phyloP scores from a whole-genome alignment of 164 flowering plant species.

The Litsea cubeba region DNA sequence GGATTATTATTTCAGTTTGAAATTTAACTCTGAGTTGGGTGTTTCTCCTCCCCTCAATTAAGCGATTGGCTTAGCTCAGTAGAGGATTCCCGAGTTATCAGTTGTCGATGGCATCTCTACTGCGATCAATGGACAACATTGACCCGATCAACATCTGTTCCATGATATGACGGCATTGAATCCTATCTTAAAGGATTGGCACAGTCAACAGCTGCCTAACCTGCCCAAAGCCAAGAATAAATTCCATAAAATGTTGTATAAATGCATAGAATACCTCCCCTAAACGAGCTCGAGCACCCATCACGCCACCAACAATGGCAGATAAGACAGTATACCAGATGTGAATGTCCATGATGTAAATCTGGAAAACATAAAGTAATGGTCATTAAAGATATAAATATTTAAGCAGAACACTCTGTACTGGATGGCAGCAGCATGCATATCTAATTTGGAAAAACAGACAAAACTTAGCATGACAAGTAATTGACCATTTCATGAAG shows the following conservation, averaged over 20 bases:
- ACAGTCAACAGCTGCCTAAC: too few species aligned
- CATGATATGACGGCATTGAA: too few species aligned
- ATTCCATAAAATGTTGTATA: constrained; percentile 1
- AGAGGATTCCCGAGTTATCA: too few species aligned
- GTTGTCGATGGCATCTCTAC: too few species aligned
- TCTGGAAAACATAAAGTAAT: constrained; percentile 36
- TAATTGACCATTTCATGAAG: neutral
- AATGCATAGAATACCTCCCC: constrained; percentile 68
- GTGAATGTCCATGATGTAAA: constrained; percentile 89
- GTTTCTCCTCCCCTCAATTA: too few species aligned
- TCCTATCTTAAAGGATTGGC: too few species aligned
- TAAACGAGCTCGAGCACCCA: constrained; percentile 89
- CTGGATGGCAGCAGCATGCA: neutral
- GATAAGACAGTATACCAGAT: constrained; percentile 95
- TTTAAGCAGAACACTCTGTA: neutral
- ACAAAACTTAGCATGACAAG: neutral
- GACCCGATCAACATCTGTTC: too few species aligned
- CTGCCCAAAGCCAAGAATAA: neutral
- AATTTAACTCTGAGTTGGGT: too few species aligned
- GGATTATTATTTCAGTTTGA: too few species aligned
- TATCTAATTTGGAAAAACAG: neutral
- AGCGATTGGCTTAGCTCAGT: too few species aligned
- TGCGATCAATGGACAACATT: too few species aligned
- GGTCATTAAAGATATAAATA: neutral
- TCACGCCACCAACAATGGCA: constrained; percentile 91